These are phyloP conservation scores for Porpolomopsis calyptriformis DNA, from an alignment of 768 basidiomycete genomes.

Conservation along the genomic window DNA sequence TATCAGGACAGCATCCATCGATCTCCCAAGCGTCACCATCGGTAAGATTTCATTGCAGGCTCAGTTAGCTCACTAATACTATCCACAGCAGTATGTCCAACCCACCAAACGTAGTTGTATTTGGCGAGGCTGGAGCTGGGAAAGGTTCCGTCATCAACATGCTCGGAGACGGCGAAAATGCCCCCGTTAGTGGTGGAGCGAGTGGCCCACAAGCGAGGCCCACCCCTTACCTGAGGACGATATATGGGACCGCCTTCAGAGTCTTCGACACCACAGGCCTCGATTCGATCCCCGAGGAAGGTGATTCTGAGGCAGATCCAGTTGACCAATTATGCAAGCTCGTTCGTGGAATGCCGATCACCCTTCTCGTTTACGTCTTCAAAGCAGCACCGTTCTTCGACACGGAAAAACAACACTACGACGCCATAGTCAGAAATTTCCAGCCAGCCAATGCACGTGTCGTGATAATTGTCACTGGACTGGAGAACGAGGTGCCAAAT, in stretches of 20 bases:
- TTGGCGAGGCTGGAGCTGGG: background rate
- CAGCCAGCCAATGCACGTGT: conserved; percentile 17
- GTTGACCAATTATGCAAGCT: background rate
- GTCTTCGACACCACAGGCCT: background rate
- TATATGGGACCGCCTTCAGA: conserved; percentile 7
- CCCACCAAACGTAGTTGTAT: conserved; percentile 1
- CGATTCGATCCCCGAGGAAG: background rate
- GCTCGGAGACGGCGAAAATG: background rate
- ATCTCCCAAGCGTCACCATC: background rate
- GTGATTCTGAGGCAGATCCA: background rate
- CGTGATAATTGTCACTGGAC: conserved; percentile 22
- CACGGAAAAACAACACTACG: too few relatives aligned
- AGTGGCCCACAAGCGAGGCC: background rate
- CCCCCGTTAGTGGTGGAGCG: background rate
- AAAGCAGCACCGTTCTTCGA: background rate
- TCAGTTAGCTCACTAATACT: background rate
- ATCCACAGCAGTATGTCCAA: background rate
- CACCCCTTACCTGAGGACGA: conserved; percentile 9
- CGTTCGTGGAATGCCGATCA: background rate
- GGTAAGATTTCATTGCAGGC: background rate
- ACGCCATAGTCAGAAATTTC: background rate
- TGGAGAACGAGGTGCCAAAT: conserved; percentile 17
- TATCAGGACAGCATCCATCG: background rate
- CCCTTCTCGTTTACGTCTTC: background rate
- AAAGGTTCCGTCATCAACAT: conserved; percentile 1